Conservation (phyloP, 31 red algal genomes). For the Endocladia muricata region DNA sequence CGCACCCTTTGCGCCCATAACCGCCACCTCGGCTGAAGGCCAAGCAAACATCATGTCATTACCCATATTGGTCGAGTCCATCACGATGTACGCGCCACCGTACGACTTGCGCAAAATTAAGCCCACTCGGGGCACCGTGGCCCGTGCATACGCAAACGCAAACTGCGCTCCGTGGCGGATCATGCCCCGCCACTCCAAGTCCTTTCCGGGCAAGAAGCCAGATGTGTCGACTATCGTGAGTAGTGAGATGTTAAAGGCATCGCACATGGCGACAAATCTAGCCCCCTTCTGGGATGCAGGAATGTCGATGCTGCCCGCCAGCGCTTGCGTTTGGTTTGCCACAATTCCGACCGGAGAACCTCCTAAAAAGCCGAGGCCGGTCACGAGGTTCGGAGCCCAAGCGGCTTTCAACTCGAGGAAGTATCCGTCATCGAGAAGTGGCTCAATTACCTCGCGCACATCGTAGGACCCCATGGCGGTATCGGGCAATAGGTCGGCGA, state of each 20-base stretch:
- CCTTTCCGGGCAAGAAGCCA: constrained; percentile 74
- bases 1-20: constrained; percentile 75
- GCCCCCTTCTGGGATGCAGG: constrained; percentile 72
- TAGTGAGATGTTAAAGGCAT: constrained; percentile 63
- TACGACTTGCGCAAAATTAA: constrained; percentile 77
- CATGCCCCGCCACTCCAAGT: constrained; percentile 64
- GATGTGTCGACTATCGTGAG: constrained; percentile 77
- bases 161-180: constrained; percentile 82
- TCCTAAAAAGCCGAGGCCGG: constrained; percentile 53
- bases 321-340: constrained; percentile 52
- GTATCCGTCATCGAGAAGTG: constrained; percentile 41
- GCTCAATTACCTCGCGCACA: constrained; percentile 49
- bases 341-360: constrained; percentile 61
- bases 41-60: constrained; percentile 64
- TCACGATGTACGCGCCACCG: constrained; percentile 80
- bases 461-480: constrained; percentile 60
- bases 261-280: constrained; percentile 76
- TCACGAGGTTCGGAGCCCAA: constrained; percentile 57
- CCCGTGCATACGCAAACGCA: constrained; percentile 74
- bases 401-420: constrained; percentile 55
- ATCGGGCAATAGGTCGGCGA: constrained; percentile 44
- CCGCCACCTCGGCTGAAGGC: constrained; percentile 70
- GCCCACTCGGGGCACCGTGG: constrained; percentile 70
- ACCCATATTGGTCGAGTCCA: constrained; percentile 48
- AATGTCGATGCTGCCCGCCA: constrained; percentile 69